Evolutionary conservation across 139 green algal genomes (phyloP), one percentile per base, ranked within the genome.

Genomic region (Asterochloris sp.): DNA sequence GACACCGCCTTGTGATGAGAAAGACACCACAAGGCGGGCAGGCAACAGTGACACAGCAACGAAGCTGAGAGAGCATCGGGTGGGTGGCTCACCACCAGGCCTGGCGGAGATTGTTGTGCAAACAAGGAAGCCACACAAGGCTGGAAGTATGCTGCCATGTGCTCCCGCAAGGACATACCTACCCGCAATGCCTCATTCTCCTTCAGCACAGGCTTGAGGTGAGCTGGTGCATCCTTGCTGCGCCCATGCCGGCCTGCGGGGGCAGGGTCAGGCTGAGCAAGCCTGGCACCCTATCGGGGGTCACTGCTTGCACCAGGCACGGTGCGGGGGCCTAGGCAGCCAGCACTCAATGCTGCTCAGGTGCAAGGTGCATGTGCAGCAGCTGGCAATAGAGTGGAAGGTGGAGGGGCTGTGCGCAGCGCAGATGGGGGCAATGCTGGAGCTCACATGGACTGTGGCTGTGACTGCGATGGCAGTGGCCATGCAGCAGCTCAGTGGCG

Each of bases 141-240:
- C 19, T 26, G 38, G 19, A 21, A 6, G 11, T 17, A 11, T 27
- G 11, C 17, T 76, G 69, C 38, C 69, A 76, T 24, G 17, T 12
- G 0, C 13, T 38, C 24, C 0, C 15, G 21, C 11, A 28, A 12
- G 13, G 14, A 26, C 11, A 11, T 17, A 15, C 14, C n/a, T 17
- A 74, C 78, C 78, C 73, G 62, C 17, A 82, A 14, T 13, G 63
- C 78, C 13, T 61, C 78, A 61, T 82, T 82, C 26, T 82, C 78
- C 78, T 82, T 62, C 26, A 82, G 78, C 63, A 82, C 66, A 71
- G 17, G 66, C 19, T 71, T 21, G 66, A 71, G 17, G 66, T 71
- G 66, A 6, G 66, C 66, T 71, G 66, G 19, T 71, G 66, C 66
- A 71, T 10, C 19, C 21, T 26, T 24, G 21, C 19, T 26, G 19